Conservation (phyloP, 495 filamentous ascomycete genomes). For the Clavariopsis aquatica region DNA sequence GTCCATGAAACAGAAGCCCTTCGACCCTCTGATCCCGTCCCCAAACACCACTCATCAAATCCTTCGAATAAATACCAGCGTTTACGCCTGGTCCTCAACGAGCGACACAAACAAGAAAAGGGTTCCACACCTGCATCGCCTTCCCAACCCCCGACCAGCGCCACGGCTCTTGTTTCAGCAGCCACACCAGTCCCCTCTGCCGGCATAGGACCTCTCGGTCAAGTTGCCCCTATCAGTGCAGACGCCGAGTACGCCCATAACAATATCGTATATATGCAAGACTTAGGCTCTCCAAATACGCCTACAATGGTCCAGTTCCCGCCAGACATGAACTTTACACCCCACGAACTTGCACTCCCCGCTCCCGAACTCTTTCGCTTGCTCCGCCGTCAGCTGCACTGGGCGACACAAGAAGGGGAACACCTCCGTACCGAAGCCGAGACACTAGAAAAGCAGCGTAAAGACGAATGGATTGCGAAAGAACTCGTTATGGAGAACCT, state of each 20-base stretch:
- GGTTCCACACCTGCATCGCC: constrained; percentile 35
- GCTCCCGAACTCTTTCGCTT: constrained; percentile 70
- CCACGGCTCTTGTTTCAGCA: constrained; percentile 10
- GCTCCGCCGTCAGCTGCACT: constrained; percentile 74
- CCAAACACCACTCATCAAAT: constrained; percentile 67
- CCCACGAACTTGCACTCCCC: constrained; percentile 68
- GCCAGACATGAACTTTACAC: constrained; percentile 67
- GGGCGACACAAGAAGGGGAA: constrained; percentile 72
- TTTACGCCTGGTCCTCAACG: constrained; percentile 39
- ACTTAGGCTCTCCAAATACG: constrained; percentile 44
- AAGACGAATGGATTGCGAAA: constrained; percentile 82
- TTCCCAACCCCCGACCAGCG: constrained; percentile 30
- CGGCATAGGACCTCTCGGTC: neutral
- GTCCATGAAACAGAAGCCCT: constrained; percentile 96
- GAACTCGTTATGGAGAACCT: constrained; percentile 65
- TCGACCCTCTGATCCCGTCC: constrained; percentile 81
- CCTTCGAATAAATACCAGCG: constrained; percentile 43
- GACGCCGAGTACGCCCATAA: constrained; percentile 42
- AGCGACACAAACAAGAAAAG: constrained; percentile 11
- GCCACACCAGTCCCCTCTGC: neutral
- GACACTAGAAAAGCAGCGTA: constrained; percentile 63
- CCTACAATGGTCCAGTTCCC: constrained; percentile 51
- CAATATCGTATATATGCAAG: constrained; percentile 46
- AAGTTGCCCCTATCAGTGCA: neutral
- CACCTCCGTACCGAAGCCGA: constrained; percentile 62